Evolutionary conservation across 371 early-diverging fungal species (phyloP), one percentile per base, ranked within the genome.

Genomic region (Mortierella polycephala): DNA sequence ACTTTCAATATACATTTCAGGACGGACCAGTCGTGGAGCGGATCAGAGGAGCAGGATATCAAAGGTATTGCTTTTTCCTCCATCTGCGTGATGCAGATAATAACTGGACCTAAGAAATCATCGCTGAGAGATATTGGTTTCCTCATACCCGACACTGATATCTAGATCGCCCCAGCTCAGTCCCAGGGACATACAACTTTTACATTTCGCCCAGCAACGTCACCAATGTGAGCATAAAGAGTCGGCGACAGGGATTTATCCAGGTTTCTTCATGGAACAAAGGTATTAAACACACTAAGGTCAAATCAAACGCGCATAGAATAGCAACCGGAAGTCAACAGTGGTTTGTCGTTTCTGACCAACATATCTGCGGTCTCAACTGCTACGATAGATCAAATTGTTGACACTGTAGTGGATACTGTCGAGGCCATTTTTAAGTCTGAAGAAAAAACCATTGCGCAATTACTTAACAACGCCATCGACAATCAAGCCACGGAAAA

Each of bases 401-500:
- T 67, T 13, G 56, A 66, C 1, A 41, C 71, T 9, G 55, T 74
- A 21, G 60, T 58, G 10, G 67, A 74, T 54, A 58, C 71, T 9
- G 47, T 86, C 7, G 64, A 57, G 0, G 75, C 77, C 20, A 65
- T 88, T 14, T 85, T 88, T 74, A 74, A 67, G 23, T 52, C 75
- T 20, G 87, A 88, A 62, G 81, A 84, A 58, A 44, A 30, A 39
- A 60, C 39, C 20, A 64, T 75, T 37, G 37, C 61, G 58, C 74
- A 75, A 58, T 4, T 30, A 4, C 68, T 76, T n/a, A 21, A 74
- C 75, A 81, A 80, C 20, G 62, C 37, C 2, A 41, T 47, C 16
- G 53, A 55, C 21, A 12, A 58, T 16, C n/a, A 20, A 50, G 55
- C 57, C 60, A 18, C 58, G 30, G 46, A 57, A 11, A 63, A 60